A percentile compares a stretch with the other conserved stretches of the same genome.
phyloP scores from a whole-genome alignment of 148 eudicot species.

The Vaccinium myrtillus region DNA sequence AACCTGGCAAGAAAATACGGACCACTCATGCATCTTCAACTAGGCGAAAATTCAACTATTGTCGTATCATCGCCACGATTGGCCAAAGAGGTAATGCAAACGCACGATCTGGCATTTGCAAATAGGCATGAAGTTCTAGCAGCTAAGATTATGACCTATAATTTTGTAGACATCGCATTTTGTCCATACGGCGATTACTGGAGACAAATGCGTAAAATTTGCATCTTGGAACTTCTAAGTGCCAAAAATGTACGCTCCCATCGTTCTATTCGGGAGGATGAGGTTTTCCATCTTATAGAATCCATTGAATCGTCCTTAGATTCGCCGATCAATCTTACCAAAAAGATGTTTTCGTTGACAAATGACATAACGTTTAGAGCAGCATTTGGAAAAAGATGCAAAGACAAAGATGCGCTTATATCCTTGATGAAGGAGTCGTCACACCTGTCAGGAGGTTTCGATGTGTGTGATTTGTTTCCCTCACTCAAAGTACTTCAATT shows the following conservation, averaged over 20 bases:
- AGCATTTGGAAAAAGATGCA: constrained; percentile 17
- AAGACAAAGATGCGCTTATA: constrained; percentile 15
- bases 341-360: constrained; percentile 19
- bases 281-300: neutral
- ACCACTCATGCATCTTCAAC: constrained; percentile 17
- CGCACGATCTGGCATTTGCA: constrained; percentile 4
- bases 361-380: constrained; percentile 34
- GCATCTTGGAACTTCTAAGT: constrained; percentile 28
- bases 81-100: neutral
- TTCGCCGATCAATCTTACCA: constrained; percentile 27
- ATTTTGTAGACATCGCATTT: neutral
- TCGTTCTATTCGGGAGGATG: constrained; percentile 16
- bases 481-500: constrained; percentile 1
- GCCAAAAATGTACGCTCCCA: constrained; percentile 11
- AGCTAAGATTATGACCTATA: neutral
- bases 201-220: constrained; percentile 27
- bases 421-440: neutral
- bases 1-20: constrained; percentile 6
- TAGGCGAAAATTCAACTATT: neutral
- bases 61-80: neutral
- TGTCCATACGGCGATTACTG: constrained; percentile 21
- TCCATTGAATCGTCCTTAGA: constrained; percentile 10
- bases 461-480: constrained; percentile 15
- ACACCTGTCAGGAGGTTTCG: neutral
- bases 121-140: neutral